Conservation (phyloP, 495 filamentous ascomycete species). For the Rostrohypoxylon terebratum region DNA sequence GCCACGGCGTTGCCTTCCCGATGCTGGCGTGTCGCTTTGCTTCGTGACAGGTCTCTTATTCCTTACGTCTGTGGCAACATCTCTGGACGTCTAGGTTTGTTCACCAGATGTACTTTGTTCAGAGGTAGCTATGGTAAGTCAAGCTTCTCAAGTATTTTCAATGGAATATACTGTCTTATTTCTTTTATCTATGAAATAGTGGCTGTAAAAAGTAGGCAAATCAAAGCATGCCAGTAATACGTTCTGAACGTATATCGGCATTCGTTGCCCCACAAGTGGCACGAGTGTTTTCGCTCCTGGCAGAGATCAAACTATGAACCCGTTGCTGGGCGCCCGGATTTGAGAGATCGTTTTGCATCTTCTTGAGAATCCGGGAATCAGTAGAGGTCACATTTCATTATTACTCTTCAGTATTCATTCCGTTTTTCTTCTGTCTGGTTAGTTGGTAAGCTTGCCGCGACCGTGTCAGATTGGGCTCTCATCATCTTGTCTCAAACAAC, state of each 20-base stretch:
- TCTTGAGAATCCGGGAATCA: constrained; percentile 61
- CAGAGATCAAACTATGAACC: constrained; percentile 55
- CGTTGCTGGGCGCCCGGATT: constrained; percentile 63
- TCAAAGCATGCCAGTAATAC: constrained; percentile 47
- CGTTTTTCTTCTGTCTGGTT: constrained; percentile 30
- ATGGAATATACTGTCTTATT: background rate
- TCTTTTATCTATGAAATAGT: background rate
- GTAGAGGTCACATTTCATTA: constrained; percentile 60
- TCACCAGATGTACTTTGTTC: background rate
- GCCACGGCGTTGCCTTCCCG: constrained; percentile 2
- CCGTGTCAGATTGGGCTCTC: constrained; percentile 37
- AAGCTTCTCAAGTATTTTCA: background rate
- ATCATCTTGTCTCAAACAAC: constrained; percentile 21
- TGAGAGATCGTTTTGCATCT: constrained; percentile 61
- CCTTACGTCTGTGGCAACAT: background rate
- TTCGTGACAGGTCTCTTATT: background rate
- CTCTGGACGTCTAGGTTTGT: constrained; percentile 4
- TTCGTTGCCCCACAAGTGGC: constrained; percentile 50
- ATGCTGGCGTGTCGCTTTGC: constrained; percentile 8
- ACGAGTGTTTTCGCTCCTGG: constrained; percentile 59
- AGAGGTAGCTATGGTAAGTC: constrained; percentile 12
- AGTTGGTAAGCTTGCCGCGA: constrained; percentile 7
- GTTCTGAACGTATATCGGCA: constrained; percentile 55
- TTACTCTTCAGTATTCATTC: constrained; percentile 30
- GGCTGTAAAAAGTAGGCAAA: background rate